These are phyloP conservation scores for Stromatinia cepivora DNA, from an alignment of 2,329 filamentous ascomycete genomes.

Conservation along the genomic window DNA sequence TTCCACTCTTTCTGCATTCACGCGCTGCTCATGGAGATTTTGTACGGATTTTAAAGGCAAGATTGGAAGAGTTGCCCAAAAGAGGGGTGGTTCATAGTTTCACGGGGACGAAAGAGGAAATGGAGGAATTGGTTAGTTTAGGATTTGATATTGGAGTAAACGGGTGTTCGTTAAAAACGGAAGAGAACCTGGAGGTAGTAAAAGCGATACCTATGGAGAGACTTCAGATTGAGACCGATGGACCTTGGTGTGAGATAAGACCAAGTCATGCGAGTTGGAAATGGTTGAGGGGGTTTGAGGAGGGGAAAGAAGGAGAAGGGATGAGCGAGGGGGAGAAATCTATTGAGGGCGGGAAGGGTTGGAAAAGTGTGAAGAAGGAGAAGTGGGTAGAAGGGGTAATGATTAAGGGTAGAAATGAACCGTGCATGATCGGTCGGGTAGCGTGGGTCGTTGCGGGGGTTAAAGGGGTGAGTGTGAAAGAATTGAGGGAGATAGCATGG, in stretches of 20 bases:
- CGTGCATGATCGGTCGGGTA: slow-evolving; percentile 80
- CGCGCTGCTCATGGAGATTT: slow-evolving; percentile 87
- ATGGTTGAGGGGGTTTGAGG: slow-evolving; percentile 37
- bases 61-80: slow-evolving; percentile 66
- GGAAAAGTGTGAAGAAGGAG: slow-evolving; percentile 91
- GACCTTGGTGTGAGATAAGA: slow-evolving; percentile 95
- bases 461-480: slow-evolving; percentile 75
- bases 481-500: slow-evolving; percentile 86
- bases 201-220: slow-evolving; percentile 73
- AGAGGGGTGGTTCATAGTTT: slow-evolving; percentile 92
- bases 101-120: slow-evolving; percentile 83
- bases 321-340: slow-evolving; percentile 15
- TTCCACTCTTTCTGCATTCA: slow-evolving; percentile 91
- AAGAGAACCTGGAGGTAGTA: slow-evolving; percentile 85
- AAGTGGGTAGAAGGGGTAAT: slow-evolving; percentile 85
- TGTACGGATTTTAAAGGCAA: slow-evolving; percentile 64
- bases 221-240: slow-evolving; percentile 94
- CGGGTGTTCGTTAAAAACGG: slow-evolving; percentile 93
- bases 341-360: slow-evolving; percentile 47
- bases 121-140: slow-evolving; percentile 74
- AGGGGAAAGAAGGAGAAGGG: slow-evolving; percentile 33
- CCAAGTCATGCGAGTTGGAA: slow-evolving; percentile 73
- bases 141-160: slow-evolving; percentile 94
- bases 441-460: slow-evolving; percentile 86
- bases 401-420: slow-evolving; percentile 95